These are phyloP conservation scores for Chloropicon primus DNA, from an alignment of 139 green algal genomes.

Conservation along the genomic window DNA sequence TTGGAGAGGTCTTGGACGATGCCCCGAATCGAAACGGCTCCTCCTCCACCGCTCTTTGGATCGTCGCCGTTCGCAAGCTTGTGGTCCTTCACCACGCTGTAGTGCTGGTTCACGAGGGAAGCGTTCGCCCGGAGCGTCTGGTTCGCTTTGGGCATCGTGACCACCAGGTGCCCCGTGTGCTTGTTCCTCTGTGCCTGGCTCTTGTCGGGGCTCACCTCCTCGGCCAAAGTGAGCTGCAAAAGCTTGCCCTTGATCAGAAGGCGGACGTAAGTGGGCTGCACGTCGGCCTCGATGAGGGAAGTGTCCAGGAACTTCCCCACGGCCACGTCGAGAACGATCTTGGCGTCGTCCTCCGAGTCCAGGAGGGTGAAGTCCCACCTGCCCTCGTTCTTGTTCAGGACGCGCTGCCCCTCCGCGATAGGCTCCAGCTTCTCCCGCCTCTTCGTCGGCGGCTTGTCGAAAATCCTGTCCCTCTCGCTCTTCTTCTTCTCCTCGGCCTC, in stretches of 20 bases:
- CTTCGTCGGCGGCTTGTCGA: conserved; percentile 30
- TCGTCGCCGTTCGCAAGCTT: conserved; percentile 5
- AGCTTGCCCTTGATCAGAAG: conserved; percentile 68
- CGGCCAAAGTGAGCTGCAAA: conserved; percentile 65
- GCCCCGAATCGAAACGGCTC: conserved; percentile 3
- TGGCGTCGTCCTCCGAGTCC: conserved; percentile 35
- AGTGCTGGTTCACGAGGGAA: not conserved
- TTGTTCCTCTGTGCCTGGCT: conserved; percentile 43
- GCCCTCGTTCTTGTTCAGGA: conserved; percentile 44
- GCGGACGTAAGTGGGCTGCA: conserved; percentile 52
- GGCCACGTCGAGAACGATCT: conserved; percentile 53
- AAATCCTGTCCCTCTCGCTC: conserved; percentile 18
- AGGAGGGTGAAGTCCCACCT: conserved; percentile 38
- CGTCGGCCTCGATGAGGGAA: conserved; percentile 61
- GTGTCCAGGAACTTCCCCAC: conserved; percentile 68
- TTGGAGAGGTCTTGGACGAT: conserved; percentile 1
- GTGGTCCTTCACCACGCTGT: not conserved
- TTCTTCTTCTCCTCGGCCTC: conserved; percentile 14
- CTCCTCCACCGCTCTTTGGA: not conserved
- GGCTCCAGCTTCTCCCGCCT: conserved; percentile 19
- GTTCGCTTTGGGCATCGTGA: conserved; percentile 61
- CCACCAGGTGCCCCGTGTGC: conserved; percentile 43
- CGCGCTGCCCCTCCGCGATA: not conserved
- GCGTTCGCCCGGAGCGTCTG: not conserved
- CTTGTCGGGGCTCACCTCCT: conserved; percentile 48